phyloP scores from a whole-genome alignment of 306 rosid genomes.

The Vigna nakashimae region DNA sequence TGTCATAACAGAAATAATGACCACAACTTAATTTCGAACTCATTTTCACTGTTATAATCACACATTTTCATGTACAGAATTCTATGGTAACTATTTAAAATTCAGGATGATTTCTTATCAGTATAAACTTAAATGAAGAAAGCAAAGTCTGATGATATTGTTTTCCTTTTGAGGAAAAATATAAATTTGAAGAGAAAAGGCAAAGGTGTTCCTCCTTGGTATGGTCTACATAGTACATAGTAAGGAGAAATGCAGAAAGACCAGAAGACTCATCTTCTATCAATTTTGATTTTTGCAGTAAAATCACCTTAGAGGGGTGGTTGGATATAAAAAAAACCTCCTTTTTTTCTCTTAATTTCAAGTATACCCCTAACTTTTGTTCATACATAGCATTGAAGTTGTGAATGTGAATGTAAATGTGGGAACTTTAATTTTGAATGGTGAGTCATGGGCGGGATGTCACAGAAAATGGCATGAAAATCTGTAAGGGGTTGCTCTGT shows the following conservation, averaged over 20 bases:
- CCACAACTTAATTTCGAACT: too few relatives aligned
- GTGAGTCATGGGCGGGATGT: constrained; percentile 39
- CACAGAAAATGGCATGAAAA: neutral
- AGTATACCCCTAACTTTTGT: neutral
- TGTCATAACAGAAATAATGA: too few relatives aligned
- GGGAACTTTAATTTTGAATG: constrained; percentile 32
- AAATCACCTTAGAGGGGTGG: constrained; percentile 43
- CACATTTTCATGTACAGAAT: neutral
- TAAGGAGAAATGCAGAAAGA: constrained; percentile 23
- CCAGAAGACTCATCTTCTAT: neutral
- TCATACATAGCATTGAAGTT: too few relatives aligned
- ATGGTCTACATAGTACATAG: neutral
- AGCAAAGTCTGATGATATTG: too few relatives aligned
- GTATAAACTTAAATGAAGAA: too few relatives aligned
- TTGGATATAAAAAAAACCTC: neutral
- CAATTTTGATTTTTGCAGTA: constrained; percentile 37
- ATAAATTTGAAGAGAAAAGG: neutral
- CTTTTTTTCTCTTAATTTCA: constrained; percentile 28
- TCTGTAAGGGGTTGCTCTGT: constrained; percentile 15
- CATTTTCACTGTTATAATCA: too few relatives aligned
- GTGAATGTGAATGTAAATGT: neutral
- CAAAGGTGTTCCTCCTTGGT: constrained; percentile 10
- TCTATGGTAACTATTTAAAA: too few relatives aligned
- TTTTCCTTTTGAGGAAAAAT: too few relatives aligned
- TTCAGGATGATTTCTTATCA: neutral